Conservation (phyloP, 1,139 yeast species). For the Pichia sp. region DNA sequence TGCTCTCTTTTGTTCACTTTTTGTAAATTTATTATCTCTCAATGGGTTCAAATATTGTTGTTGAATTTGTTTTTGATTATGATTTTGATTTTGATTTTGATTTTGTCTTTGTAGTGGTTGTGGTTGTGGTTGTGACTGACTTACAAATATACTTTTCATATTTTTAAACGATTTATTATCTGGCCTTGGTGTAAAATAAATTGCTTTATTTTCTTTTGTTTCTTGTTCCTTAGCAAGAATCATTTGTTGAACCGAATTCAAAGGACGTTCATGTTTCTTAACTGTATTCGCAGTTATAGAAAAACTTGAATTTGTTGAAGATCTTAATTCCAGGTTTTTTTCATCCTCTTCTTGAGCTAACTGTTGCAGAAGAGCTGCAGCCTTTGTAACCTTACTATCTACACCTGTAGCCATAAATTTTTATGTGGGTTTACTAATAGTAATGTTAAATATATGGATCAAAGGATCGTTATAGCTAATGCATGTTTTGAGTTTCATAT, state of each 20-base stretch:
- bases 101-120: conserved; percentile 4
- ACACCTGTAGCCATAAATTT: too few species aligned
- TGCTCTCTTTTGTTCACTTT: conserved; percentile 26
- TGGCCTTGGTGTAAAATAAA: conserved; percentile 25
- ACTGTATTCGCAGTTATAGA: conserved; percentile 12
- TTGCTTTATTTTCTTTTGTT: conserved; percentile 22
- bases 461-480: too few species aligned
- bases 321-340: too few species aligned
- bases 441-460: too few species aligned
- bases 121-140: conserved; percentile 3
- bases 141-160: conserved; percentile 18
- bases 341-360: too few species aligned
- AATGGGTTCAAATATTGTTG: too few species aligned
- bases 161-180: conserved; percentile 13
- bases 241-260: conserved; percentile 27
- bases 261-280: conserved; percentile 8
- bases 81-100: conserved; percentile 8
- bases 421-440: too few species aligned
- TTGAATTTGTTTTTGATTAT: background rate
- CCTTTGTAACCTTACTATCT: too few species aligned
- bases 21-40: conserved; percentile 15
- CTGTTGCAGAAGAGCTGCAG: too few species aligned
- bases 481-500: too few species aligned
- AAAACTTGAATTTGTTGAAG: too few species aligned
- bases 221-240: conserved; percentile 29